Percentiles rank a stretch among this genome's conserved stretches.
Evolutionary conservation across 805 yeast species (phyloP).

Genomic region (Tanozyma kutaoensis): DNA sequence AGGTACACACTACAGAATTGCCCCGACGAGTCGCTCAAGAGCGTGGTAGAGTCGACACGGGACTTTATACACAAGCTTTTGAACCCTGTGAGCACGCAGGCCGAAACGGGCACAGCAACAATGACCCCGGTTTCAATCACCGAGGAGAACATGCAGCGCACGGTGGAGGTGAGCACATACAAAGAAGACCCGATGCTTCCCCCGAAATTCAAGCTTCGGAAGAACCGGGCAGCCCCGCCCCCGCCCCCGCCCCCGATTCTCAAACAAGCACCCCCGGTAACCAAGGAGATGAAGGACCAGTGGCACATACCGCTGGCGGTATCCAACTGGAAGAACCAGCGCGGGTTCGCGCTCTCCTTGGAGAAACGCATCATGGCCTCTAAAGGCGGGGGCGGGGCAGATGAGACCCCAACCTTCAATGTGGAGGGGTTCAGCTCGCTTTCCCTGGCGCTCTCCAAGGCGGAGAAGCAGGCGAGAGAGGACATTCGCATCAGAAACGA

Average conservation of each 20-base stretch:
- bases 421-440: conserved; percentile 48
- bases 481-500: conserved; percentile 15
- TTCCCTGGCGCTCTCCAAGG: conserved; percentile 38
- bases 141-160: conserved; percentile 15
- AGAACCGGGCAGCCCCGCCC: conserved; percentile 51
- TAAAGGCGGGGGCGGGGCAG: conserved; percentile 16
- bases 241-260: conserved; percentile 58
- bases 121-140: conserved; percentile 1
- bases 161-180: conserved; percentile 52
- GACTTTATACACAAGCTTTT: conserved; percentile 40
- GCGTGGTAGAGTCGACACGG: conserved; percentile 42
- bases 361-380: conserved; percentile 59
- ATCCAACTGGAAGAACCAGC: conserved; percentile 92
- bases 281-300: conserved; percentile 59
- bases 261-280: conserved; percentile 32
- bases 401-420: conserved; percentile 25
- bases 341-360: conserved; percentile 72
- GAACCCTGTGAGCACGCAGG: conserved; percentile 5
- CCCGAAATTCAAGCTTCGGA: conserved; percentile 57
- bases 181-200: conserved; percentile 82
- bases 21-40: conserved; percentile 30
- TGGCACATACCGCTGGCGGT: conserved; percentile 89
- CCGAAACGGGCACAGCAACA: neutral
- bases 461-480: conserved; percentile 15
- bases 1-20: conserved; percentile 21